Conservation (phyloP, 805 yeast species). For the Wickerhamomyces alni region DNA sequence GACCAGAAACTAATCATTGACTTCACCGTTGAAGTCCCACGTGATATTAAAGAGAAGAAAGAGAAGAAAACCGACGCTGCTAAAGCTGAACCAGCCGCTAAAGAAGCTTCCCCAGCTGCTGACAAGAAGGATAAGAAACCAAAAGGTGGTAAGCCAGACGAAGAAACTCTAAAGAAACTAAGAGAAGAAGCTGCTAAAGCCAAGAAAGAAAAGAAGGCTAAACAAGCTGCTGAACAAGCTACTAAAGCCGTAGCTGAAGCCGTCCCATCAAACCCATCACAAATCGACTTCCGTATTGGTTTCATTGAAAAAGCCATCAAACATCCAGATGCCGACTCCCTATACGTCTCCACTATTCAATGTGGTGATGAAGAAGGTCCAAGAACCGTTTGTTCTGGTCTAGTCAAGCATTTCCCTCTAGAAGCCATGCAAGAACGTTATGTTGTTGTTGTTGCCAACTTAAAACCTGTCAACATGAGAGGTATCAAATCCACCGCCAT, state of each 20-base stretch:
- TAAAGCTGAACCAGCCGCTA: slow-evolving; percentile 16
- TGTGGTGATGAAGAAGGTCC: slow-evolving; percentile 97
- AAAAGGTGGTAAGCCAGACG: slow-evolving; percentile 41
- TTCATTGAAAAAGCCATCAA: slow-evolving; percentile 92
- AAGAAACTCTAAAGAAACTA: slow-evolving; percentile 38
- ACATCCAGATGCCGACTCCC: slow-evolving; percentile 97
- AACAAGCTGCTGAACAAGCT: slow-evolving; percentile 33
- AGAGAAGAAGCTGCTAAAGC: slow-evolving; percentile 56
- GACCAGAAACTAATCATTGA: slow-evolving; percentile 52
- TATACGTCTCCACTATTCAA: slow-evolving; percentile 94
- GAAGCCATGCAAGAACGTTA: slow-evolving; percentile 95
- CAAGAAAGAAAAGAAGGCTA: slow-evolving; percentile 56
- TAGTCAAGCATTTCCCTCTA: slow-evolving; percentile 80
- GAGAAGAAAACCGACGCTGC: slow-evolving; percentile 36
- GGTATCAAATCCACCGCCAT: slow-evolving; percentile 93
- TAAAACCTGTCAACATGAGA: slow-evolving; percentile 97
- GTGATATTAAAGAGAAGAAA: slow-evolving; percentile 59
- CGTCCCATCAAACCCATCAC: slow-evolving; percentile 71
- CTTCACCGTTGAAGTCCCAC: slow-evolving; percentile 58
- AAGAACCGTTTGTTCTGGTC: slow-evolving; percentile 96
- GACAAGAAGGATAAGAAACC: slow-evolving; percentile 37
- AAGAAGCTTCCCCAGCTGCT: slow-evolving; percentile 15
- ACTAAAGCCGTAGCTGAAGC: slow-evolving; percentile 45
- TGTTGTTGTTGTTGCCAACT: slow-evolving; percentile 88
- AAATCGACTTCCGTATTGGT: slow-evolving; percentile 92